Evolutionary conservation across 352 stramenopile species (phyloP).

Genomic region (Phytophthora agathidicida): DNA sequence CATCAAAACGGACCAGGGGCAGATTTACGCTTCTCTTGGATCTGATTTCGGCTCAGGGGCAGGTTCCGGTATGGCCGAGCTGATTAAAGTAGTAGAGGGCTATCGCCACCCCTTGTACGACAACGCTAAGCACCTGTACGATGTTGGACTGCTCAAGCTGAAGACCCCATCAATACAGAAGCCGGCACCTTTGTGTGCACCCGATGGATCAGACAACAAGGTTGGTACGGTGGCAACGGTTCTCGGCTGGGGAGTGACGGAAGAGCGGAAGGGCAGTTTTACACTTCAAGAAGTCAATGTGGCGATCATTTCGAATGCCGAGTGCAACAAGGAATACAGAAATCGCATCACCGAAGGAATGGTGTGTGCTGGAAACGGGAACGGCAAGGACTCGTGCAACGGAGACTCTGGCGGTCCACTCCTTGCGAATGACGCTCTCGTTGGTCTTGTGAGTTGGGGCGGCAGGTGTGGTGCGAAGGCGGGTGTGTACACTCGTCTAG

Average conservation of each 20-base stretch:
- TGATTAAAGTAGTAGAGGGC: constrained; percentile 19
- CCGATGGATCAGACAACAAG: constrained; percentile 46
- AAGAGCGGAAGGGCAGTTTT: constrained; percentile 34
- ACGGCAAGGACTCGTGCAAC: constrained; percentile 62
- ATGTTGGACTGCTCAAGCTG: constrained; percentile 56
- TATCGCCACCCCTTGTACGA: constrained; percentile 27
- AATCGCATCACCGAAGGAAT: constrained; percentile 63
- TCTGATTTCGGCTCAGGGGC: constrained; percentile 16
- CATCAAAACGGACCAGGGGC: constrained; percentile 36
- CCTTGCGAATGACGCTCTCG: constrained; percentile 42
- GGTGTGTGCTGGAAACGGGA: constrained; percentile 58
- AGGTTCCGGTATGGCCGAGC: constrained; percentile 12
- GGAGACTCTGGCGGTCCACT: constrained; percentile 67
- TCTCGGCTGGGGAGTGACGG: constrained; percentile 53
- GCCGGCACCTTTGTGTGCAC: constrained; percentile 28
- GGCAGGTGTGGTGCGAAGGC: constrained; percentile 51
- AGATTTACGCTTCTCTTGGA: constrained; percentile 29
- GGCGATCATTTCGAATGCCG: constrained; percentile 46
- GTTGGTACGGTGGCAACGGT: constrained; percentile 50
- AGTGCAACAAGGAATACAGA: constrained; percentile 43
- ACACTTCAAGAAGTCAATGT: constrained; percentile 53
- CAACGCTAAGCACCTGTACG: constrained; percentile 27
- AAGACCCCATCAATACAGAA: constrained; percentile 29
- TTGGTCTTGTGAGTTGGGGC: constrained; percentile 71
- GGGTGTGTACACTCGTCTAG: constrained; percentile 57